Conservation (phyloP, 164 flowering plant species). For the Piper betle region DNA sequence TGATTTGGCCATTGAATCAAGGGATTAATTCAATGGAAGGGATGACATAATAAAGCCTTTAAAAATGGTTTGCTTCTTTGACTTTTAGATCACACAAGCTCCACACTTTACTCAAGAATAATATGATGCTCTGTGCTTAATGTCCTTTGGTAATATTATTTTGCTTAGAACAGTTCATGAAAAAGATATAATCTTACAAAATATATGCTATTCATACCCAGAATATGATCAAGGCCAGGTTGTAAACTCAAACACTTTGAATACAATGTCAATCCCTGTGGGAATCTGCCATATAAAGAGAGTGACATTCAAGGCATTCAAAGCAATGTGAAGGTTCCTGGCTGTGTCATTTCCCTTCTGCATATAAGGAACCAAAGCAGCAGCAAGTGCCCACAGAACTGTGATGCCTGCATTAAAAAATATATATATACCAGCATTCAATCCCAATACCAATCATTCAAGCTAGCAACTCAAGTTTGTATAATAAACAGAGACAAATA, state of each 20-base stretch:
- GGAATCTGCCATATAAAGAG: conserved; percentile 89
- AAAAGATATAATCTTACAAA: background rate
- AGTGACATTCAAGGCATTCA: conserved; percentile 58
- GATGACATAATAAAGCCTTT: too few relatives aligned
- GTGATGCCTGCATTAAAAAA: conserved; percentile 49
- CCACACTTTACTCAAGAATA: too few relatives aligned
- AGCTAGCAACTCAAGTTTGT: background rate
- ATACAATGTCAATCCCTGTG: conserved; percentile 74
- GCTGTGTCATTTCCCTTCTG: conserved; percentile 93
- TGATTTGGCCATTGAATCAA: too few relatives aligned
- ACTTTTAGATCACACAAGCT: too few relatives aligned
- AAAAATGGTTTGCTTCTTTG: too few relatives aligned
- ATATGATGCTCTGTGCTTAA: too few relatives aligned
- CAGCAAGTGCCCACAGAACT: conserved; percentile 89
- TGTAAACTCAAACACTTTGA: conserved; percentile 80
- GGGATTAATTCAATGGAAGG: too few relatives aligned
- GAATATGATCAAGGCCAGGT: conserved; percentile 50
- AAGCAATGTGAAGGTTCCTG: conserved; percentile 79
- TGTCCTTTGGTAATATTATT: too few relatives aligned
- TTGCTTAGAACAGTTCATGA: too few relatives aligned
- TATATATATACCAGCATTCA: background rate
- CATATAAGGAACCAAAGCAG: conserved; percentile 89
- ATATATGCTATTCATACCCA: too few relatives aligned
- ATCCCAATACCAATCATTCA: background rate
- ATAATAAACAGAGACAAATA: background rate